phyloP scores from a whole-genome alignment of 169 alveolate species.

The Plasmodium yoelii region DNA sequence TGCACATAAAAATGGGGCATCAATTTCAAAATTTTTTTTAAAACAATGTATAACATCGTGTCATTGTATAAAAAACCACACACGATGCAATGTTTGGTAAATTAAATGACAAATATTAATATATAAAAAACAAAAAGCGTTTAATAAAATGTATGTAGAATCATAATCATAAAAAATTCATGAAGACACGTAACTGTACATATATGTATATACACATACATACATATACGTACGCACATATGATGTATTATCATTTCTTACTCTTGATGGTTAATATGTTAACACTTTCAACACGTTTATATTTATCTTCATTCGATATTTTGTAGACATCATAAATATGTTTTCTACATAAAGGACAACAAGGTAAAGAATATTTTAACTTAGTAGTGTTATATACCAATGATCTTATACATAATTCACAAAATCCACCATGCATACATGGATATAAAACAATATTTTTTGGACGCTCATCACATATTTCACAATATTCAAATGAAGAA shows the following conservation, averaged over 20 bases:
- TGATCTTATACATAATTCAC: slow-evolving; percentile 72
- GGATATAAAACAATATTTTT: slow-evolving; percentile 74
- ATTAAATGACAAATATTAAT: too few species aligned
- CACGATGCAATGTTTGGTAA: too few species aligned
- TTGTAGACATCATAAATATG: slow-evolving; percentile 58
- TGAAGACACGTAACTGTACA: neutral
- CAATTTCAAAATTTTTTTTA: too few species aligned
- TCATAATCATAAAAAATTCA: too few species aligned
- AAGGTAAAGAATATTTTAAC: slow-evolving; percentile 35
- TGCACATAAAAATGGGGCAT: too few species aligned
- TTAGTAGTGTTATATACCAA: slow-evolving; percentile 51
- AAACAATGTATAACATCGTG: too few species aligned
- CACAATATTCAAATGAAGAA: slow-evolving; percentile 54
- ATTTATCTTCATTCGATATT: slow-evolving; percentile 54
- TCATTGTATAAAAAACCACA: too few species aligned
- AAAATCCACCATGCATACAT: slow-evolving; percentile 77
- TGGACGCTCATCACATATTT: slow-evolving; percentile 71
- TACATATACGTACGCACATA: too few species aligned
- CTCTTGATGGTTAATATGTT: slow-evolving; percentile 31
- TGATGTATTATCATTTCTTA: slow-evolving; percentile 6
- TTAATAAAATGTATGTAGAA: too few species aligned
- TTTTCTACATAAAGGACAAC: slow-evolving; percentile 72
- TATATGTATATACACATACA: neutral
- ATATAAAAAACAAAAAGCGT: too few species aligned
- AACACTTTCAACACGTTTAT: slow-evolving; percentile 36